Conservation (phyloP, 2,329 filamentous ascomycete genomes). For the Pyricularia sp. region DNA sequence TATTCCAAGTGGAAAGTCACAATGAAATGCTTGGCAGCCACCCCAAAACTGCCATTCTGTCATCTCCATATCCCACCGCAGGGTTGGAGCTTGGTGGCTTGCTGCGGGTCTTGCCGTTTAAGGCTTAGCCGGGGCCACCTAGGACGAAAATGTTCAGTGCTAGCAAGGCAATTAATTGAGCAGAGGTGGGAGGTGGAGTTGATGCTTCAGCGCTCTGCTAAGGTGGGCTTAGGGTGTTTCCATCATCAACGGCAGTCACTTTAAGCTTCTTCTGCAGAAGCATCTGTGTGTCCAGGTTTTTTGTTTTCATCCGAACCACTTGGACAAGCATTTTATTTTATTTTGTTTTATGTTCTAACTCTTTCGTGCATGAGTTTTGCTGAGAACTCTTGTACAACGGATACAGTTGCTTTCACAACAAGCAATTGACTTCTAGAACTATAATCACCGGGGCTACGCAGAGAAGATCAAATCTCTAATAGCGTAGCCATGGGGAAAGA, state of each 20-base stretch:
- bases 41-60: not conserved
- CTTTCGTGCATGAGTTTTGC: too few species aligned
- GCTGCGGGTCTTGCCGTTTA: not conserved
- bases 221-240: not conserved
- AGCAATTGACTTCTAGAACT: not conserved
- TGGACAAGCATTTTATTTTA: not conserved
- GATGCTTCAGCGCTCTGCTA: not conserved
- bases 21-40: not conserved
- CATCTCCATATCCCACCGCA: not conserved
- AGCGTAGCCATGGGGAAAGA: not conserved
- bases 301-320: not conserved
- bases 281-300: not conserved
- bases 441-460: not conserved
- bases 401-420: too few species aligned
- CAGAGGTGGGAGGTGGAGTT: not conserved
- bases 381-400: too few species aligned
- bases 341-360: not conserved
- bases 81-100: not conserved
- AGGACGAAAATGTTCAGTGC: not conserved
- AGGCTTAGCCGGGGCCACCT: not conserved
- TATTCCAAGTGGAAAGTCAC: not conserved
- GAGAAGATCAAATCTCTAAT: not conserved
- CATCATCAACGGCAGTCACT: not conserved
- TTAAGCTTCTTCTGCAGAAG: not conserved
- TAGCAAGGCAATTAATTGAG: not conserved